phyloP scores from a whole-genome alignment of 768 basidiomycete genomes.

The Rhizopogon sp. region DNA sequence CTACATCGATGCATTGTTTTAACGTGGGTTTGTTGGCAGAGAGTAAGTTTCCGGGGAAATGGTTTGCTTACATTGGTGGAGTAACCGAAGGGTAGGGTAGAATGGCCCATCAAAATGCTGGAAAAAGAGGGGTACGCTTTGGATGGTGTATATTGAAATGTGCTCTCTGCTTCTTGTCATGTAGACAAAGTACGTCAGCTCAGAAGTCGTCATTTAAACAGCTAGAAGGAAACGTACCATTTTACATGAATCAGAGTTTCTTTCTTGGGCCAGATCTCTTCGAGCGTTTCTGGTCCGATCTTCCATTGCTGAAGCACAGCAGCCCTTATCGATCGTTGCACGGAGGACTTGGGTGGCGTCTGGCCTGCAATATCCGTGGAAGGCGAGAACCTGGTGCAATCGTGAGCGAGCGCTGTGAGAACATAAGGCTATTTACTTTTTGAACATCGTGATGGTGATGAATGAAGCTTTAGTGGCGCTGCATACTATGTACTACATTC shows the following conservation, averaged over 20 bases:
- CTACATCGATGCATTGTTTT: slow-evolving; percentile 34
- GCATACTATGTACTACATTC: slow-evolving; percentile 12
- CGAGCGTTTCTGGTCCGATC: slow-evolving; percentile 74
- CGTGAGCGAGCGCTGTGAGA: slow-evolving; percentile 9
- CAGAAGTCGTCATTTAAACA: slow-evolving; percentile 2
- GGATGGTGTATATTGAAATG: slow-evolving; percentile 86
- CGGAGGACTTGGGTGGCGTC: slow-evolving; percentile 89
- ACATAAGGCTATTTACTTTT: slow-evolving; percentile 45
- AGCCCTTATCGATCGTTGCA: slow-evolving; percentile 84
- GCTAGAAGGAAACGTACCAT: slow-evolving; percentile 44
- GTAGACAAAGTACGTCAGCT: slow-evolving; percentile 12
- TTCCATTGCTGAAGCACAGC: slow-evolving; percentile 80
- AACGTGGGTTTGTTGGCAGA: neutral
- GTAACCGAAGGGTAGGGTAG: slow-evolving; percentile 80
- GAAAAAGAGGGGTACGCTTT: slow-evolving; percentile 86
- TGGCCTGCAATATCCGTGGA: slow-evolving; percentile 84
- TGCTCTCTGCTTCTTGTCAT: slow-evolving; percentile 77
- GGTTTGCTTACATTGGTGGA: slow-evolving; percentile 80
- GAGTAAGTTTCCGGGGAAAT: neutral
- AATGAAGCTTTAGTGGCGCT: neutral
- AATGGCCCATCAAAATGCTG: slow-evolving; percentile 95
- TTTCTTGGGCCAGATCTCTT: slow-evolving; percentile 98
- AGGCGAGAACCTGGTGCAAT: slow-evolving; percentile 52
- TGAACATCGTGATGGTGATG: slow-evolving; percentile 54
- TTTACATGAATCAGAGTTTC: slow-evolving; percentile 90